Conservation (phyloP, 1,284 basidiomycete species). For the Rhodotorula sp. region DNA sequence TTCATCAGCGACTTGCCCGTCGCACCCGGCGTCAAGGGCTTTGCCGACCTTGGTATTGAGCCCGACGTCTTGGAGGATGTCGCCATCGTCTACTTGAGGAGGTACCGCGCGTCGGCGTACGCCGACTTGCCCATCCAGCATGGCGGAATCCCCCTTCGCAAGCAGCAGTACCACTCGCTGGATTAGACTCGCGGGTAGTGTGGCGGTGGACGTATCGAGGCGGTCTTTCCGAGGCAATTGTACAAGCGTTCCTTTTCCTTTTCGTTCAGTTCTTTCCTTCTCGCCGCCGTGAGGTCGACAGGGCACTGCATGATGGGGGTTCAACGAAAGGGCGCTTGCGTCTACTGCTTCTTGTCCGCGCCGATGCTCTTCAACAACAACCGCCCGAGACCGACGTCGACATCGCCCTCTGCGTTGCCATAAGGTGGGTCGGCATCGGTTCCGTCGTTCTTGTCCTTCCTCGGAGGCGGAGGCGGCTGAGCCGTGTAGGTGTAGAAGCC, state of each 20-base stretch:
- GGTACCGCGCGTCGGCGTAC: slow-evolving; percentile 69
- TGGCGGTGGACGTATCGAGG: too few species aligned
- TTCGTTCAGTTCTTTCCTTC: background rate
- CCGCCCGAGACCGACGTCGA: slow-evolving; percentile 14
- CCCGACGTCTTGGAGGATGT: slow-evolving; percentile 86
- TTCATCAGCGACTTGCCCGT: slow-evolving; percentile 73
- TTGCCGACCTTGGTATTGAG: slow-evolving; percentile 57
- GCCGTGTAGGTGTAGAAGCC: slow-evolving; percentile 63
- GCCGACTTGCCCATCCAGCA: slow-evolving; percentile 52
- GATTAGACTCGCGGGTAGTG: slow-evolving; percentile 45
- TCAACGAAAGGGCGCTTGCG: too few species aligned
- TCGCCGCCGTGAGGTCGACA: too few species aligned
- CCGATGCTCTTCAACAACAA: background rate
- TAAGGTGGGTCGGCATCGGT: slow-evolving; percentile 14
- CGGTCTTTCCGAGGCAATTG: background rate
- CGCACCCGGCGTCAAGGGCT: slow-evolving; percentile 59
- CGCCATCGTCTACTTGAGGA: slow-evolving; percentile 85
- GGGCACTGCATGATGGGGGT: too few species aligned
- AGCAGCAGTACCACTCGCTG: slow-evolving; percentile 53
- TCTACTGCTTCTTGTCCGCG: background rate
- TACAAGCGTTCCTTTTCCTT: background rate
- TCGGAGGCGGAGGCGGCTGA: slow-evolving; percentile 5
- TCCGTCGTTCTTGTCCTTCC: background rate
- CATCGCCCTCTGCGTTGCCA: slow-evolving; percentile 19
- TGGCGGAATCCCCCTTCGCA: slow-evolving; percentile 49